Evolutionary conservation across 768 basidiomycete species (phyloP).

Genomic region (Naganishia onofrii): DNA sequence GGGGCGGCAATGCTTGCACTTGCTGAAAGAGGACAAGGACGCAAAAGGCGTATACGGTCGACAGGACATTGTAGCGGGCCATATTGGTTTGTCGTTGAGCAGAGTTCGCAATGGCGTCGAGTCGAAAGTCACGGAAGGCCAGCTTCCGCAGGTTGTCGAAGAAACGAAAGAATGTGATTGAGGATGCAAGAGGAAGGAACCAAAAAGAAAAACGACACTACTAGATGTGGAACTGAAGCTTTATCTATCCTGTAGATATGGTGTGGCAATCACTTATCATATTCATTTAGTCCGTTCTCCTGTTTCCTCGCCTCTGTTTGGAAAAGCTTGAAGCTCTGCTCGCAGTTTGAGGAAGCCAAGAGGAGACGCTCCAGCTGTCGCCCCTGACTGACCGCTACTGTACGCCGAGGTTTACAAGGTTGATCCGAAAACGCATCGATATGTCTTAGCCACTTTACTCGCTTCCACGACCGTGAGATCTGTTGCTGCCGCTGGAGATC

Average conservation of each 20-base stretch:
- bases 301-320: not conserved
- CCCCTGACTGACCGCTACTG: not conserved
- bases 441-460: conserved; percentile 2
- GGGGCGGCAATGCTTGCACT: conserved; percentile 3
- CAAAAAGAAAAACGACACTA: not conserved
- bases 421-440: not conserved
- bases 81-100: not conserved
- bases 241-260: not conserved
- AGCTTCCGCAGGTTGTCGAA: not conserved
- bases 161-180: not conserved
- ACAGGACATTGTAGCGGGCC: not conserved
- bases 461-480: not conserved
- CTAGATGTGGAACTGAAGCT: not conserved
- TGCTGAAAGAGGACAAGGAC: not conserved
- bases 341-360: not conserved
- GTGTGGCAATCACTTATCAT: not conserved
- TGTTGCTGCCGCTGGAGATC: not conserved
- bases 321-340: not conserved
- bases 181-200: not conserved
- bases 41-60: not conserved
- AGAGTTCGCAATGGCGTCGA: not conserved
- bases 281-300: not conserved
- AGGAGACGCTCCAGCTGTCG: not conserved
- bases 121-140: not conserved
- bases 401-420: not conserved